Conservation (phyloP, 257 asterid genomes). For the Jaltomata sinuosa region DNA sequence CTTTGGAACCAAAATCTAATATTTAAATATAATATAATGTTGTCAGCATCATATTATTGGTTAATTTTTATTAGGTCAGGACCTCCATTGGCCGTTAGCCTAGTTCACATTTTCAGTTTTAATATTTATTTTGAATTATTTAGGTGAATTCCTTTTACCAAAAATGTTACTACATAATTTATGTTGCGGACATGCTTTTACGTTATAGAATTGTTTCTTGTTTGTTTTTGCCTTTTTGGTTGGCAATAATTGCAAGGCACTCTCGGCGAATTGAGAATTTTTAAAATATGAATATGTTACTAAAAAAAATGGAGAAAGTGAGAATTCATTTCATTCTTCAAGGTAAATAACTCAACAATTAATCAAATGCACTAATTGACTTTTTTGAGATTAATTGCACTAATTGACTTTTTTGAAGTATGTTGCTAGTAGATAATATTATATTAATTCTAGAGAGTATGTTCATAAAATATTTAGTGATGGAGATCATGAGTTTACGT, state of each 20-base stretch:
- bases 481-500: no score
- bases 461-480: no score
- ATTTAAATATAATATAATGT: background rate
- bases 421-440: no score
- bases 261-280: background rate
- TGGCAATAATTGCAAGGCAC: background rate
- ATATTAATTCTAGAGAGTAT: no score
- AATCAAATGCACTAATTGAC: no score
- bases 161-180: background rate
- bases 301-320: no score
- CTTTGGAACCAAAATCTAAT: background rate
- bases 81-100: background rate
- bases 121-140: background rate
- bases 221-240: background rate
- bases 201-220: background rate
- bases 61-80: background rate
- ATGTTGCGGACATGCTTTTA: background rate
- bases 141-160: background rate
- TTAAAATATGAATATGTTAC: no score
- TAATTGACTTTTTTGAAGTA: no score
- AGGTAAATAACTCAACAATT: no score
- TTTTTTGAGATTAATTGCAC: no score
- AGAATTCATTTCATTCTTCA: no score
- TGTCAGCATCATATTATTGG: background rate
- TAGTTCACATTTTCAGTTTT: background rate